These are phyloP conservation scores for Suillus tomentosus DNA, from an alignment of 768 basidiomycete species.

Conservation along the genomic window DNA sequence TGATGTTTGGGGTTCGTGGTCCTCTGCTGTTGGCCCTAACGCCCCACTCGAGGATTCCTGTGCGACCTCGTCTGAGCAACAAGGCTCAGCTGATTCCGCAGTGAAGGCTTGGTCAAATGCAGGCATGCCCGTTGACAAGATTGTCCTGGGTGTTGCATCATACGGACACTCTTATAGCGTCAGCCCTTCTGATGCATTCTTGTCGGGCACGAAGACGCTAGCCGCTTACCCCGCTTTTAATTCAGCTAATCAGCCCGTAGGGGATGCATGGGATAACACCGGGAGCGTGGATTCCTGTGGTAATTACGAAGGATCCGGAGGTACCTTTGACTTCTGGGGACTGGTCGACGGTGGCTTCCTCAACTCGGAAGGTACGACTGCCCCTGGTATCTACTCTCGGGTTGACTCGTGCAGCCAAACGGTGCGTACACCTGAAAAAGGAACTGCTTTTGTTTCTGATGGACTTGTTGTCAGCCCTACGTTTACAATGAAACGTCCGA, in stretches of 20 bases:
- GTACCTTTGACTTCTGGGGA: slow-evolving; percentile 65
- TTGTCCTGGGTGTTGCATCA: slow-evolving; percentile 82
- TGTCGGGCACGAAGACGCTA: slow-evolving; percentile 32
- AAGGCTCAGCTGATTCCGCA: slow-evolving; percentile 76
- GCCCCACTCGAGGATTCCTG: slow-evolving; percentile 84
- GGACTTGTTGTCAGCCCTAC: slow-evolving; percentile 53
- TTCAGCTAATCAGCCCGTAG: slow-evolving; percentile 42
- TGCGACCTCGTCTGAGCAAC: slow-evolving; percentile 53
- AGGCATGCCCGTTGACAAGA: slow-evolving; percentile 68
- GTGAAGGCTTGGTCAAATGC: slow-evolving; percentile 75
- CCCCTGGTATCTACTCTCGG: slow-evolving; percentile 49
- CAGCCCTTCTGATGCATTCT: slow-evolving; percentile 22
- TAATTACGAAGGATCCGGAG: slow-evolving; percentile 41
- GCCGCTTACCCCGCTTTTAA: slow-evolving; percentile 56
- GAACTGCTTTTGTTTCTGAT: slow-evolving; percentile 7
- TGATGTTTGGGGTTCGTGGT: slow-evolving; percentile 59
- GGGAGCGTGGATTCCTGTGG: slow-evolving; percentile 62
- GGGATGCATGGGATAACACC: slow-evolving; percentile 56
- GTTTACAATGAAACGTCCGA: slow-evolving; percentile 58
- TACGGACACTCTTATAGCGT: slow-evolving; percentile 77
- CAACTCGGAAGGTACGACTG: slow-evolving; percentile 46
- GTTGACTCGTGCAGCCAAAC: slow-evolving; percentile 76
- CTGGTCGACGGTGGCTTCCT: slow-evolving; percentile 60
- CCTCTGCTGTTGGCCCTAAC: slow-evolving; percentile 69
- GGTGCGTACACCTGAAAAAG: slow-evolving; percentile 40